phyloP scores from a whole-genome alignment of 2,329 filamentous ascomycete species.

The Aureobasidium namibiae region DNA sequence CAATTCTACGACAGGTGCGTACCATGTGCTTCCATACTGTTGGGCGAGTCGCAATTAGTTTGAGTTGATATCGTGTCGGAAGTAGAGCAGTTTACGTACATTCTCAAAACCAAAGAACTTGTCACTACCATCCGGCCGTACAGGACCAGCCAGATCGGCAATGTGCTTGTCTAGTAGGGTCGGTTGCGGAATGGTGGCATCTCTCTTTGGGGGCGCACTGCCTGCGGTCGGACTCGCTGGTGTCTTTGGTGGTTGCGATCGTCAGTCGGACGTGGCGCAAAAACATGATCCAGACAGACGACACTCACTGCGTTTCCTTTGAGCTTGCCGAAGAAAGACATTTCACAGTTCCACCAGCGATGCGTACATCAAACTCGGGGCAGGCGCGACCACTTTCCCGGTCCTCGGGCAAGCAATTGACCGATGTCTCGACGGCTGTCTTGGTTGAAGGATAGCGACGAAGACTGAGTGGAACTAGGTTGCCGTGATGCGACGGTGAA shows the following conservation, averaged over 20 bases:
- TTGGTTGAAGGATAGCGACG: background rate
- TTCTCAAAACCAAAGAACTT: slow-evolving; percentile 99
- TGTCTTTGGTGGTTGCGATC: slow-evolving; percentile 28
- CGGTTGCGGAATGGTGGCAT: slow-evolving; percentile 47
- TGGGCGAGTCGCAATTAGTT: slow-evolving; percentile 11
- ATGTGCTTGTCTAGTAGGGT: slow-evolving; percentile 67
- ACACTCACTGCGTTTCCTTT: slow-evolving; percentile 40
- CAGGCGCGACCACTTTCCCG: slow-evolving; percentile 13
- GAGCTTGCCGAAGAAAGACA: slow-evolving; percentile 49
- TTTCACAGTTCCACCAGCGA: slow-evolving; percentile 32
- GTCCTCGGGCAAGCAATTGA: slow-evolving; percentile 9
- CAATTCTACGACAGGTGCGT: slow-evolving; percentile 28
- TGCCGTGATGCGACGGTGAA: background rate
- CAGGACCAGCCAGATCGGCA: slow-evolving; percentile 68
- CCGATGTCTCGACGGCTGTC: background rate
- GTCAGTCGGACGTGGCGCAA: slow-evolving; percentile 12
- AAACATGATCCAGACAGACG: background rate
- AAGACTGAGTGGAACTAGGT: background rate
- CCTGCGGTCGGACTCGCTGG: slow-evolving; percentile 39
- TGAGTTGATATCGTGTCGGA: slow-evolving; percentile 10
- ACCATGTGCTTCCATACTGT: slow-evolving; percentile 98
- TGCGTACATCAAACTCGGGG: slow-evolving; percentile 11
- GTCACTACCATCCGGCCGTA: slow-evolving; percentile 83
- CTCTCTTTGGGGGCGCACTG: slow-evolving; percentile 48
- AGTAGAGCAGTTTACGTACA: slow-evolving; percentile 47